phyloP scores from a whole-genome alignment of 768 basidiomycete species.

The Hebeloma cylindrosporum region DNA sequence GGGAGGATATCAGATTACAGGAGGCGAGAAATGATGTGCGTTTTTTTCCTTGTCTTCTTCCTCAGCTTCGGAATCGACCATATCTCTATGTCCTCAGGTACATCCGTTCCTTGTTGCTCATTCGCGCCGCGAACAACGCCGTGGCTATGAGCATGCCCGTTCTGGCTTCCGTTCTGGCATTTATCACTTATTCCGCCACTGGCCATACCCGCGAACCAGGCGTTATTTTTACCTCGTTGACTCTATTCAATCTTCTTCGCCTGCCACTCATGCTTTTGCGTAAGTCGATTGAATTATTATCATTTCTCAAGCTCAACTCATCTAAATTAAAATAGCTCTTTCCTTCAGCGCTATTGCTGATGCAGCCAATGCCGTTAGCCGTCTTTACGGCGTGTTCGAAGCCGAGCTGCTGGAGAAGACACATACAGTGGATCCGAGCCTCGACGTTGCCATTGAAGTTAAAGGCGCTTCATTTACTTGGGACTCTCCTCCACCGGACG shows the following conservation, averaged over 20 bases:
- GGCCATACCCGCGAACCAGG: conserved; percentile 71
- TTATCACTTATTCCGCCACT: conserved; percentile 72
- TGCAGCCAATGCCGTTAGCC: conserved; percentile 74
- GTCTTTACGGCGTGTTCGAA: conserved; percentile 79
- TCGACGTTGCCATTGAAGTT: conserved; percentile 67
- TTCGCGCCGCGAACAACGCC: conserved; percentile 67
- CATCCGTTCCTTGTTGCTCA: conserved; percentile 63
- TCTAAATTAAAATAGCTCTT: conserved; percentile 43
- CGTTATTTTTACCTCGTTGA: conserved; percentile 80
- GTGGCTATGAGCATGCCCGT: conserved; percentile 72
- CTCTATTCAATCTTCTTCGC: conserved; percentile 81
- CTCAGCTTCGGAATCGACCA: background rate
- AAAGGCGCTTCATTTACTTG: conserved; percentile 78
- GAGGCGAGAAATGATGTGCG: conserved; percentile 66
- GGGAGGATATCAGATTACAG: conserved; percentile 70
- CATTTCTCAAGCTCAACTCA: conserved; percentile 8
- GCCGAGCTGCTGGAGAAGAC: conserved; percentile 73
- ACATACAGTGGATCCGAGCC: conserved; percentile 48
- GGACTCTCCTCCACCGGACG: conserved; percentile 71
- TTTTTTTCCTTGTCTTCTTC: background rate
- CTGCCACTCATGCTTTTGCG: conserved; percentile 77
- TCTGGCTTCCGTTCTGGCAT: conserved; percentile 75
- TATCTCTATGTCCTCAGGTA: conserved; percentile 37
- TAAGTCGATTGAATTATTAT: conserved; percentile 30
- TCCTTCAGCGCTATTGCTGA: conserved; percentile 82